Evolutionary conservation across 2,329 filamentous ascomycete species (phyloP), one percentile per base, ranked within the genome.

Genomic region (Clonostachys rosea): DNA sequence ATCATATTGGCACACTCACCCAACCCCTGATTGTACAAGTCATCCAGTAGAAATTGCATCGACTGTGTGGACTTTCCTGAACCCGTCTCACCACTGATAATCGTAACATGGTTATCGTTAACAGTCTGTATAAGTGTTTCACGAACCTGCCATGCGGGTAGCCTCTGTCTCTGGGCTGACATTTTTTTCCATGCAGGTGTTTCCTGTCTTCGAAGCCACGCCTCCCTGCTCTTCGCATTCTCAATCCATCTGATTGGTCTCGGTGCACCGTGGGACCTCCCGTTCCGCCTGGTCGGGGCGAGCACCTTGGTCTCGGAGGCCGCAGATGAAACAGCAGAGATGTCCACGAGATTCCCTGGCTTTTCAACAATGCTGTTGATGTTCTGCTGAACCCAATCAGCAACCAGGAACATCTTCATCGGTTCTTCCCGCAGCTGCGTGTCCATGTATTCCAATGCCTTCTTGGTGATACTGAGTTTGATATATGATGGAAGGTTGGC

Each of bases 41-140:
- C 89, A 58, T 99, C 94, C 2, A 99, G 75, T 40, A 99, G 78
- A 65, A 97, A 99, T 64, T 99, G 94, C 34, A 97, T 90, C 3
- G 90, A 94, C 64, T 99, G 94, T 1, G 94, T 97, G 43, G 89
- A 96, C 67, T 99, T 99, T 60, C 94, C 94, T 16, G 90, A 96
- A 46, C 94, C 94, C 5, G 94, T 99, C 68, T 97, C 94, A 55
- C 94, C 94, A 40, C 91, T 95, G 56, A 99, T 94, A 58, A 99
- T 96, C 1, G 90, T 96, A 44, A 99, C 91, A 64, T 96, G 86
- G 59, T 92, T 83, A 5, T 76, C 71, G 40, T 78, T 78, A 43
- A 99, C 88, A 0, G 88, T 87, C 17, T 79, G 65, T 10, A 97
- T 81, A 33, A 99, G 89, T 2, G 78, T 74, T 17, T 92, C 84